These are phyloP conservation scores for Poa annua DNA, from an alignment of 176 grass and related monocot genomes.

Conservation along the genomic window DNA sequence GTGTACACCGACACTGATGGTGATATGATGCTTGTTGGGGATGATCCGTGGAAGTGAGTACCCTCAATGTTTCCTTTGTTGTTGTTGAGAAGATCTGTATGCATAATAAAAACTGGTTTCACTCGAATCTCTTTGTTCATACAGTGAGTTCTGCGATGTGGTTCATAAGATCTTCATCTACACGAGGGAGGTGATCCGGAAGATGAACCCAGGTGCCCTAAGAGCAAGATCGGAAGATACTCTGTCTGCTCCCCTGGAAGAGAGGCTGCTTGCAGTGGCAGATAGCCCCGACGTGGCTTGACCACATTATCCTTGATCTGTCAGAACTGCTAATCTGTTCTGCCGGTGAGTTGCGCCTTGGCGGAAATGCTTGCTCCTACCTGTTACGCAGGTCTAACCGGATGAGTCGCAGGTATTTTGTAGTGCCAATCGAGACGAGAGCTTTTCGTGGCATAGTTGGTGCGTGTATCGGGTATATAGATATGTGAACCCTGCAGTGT, in stretches of 20 bases:
- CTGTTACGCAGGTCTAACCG: too few relatives aligned
- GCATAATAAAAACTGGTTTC: neutral
- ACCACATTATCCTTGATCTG: slow-evolving; percentile 40
- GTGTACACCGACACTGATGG: slow-evolving; percentile 89
- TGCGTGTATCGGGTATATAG: slow-evolving; percentile 45
- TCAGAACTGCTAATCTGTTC: slow-evolving; percentile 51
- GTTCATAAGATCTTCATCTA: slow-evolving; percentile 92
- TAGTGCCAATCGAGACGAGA: slow-evolving; percentile 6
- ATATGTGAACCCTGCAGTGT: slow-evolving; percentile 29
- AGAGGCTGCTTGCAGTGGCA: slow-evolving; percentile 44
- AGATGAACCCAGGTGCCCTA: slow-evolving; percentile 75
- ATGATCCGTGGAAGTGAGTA: slow-evolving; percentile 89
- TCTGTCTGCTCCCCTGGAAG: slow-evolving; percentile 41
- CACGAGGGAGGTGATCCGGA: slow-evolving; percentile 75
- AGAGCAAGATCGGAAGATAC: slow-evolving; percentile 65
- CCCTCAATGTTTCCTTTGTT: neutral
- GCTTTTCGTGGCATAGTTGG: slow-evolving; percentile 35
- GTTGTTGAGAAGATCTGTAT: slow-evolving; percentile 1
- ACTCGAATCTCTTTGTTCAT: neutral
- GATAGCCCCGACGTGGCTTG: slow-evolving; percentile 30
- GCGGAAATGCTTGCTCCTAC: neutral
- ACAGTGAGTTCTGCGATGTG: slow-evolving; percentile 87
- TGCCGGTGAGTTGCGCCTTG: slow-evolving; percentile 30
- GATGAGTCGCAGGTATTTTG: slow-evolving; percentile 38
- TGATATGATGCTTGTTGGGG: slow-evolving; percentile 96